Evolutionary conservation across 2,329 filamentous ascomycete species (phyloP).

Genomic region (Trichoderma cornu-damae): DNA sequence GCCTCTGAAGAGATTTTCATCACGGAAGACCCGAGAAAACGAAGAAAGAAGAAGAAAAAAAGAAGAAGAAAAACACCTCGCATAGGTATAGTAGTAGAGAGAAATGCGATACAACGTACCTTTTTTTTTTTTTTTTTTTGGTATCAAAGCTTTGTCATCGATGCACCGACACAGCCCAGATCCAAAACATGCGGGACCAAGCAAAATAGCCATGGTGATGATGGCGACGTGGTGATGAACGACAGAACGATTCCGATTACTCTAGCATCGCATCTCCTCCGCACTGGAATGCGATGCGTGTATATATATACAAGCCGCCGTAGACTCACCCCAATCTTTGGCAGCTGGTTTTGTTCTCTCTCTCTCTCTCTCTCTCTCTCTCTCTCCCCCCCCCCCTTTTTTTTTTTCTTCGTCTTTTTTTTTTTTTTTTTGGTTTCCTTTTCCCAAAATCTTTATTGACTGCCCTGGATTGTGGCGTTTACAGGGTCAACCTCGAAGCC

Average conservation of each 20-base stretch:
- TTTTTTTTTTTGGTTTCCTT: neutral
- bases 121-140: too few relatives aligned
- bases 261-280: conserved; percentile 37
- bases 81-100: neutral
- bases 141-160: neutral
- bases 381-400: too few relatives aligned
- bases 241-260: conserved; percentile 38
- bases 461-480: conserved; percentile 45
- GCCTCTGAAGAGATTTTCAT: conserved; percentile 43
- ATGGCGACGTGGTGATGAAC: neutral
- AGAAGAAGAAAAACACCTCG: neutral
- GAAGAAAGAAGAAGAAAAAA: too few relatives aligned
- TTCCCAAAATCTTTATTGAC: conserved; percentile 29
- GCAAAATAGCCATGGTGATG: neutral
- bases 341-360: conserved; percentile 10
- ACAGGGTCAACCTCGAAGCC: conserved; percentile 75
- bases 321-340: conserved; percentile 26
- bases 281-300: conserved; percentile 30
- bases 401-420: neutral
- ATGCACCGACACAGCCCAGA: neutral
- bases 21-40: conserved; percentile 34
- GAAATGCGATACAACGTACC: conserved; percentile 25
- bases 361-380: neutral
- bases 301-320: conserved; percentile 36
- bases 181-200: neutral